These are phyloP conservation scores for Chenopodium album DNA, from an alignment of 148 eudicot species.

Conservation along the genomic window DNA sequence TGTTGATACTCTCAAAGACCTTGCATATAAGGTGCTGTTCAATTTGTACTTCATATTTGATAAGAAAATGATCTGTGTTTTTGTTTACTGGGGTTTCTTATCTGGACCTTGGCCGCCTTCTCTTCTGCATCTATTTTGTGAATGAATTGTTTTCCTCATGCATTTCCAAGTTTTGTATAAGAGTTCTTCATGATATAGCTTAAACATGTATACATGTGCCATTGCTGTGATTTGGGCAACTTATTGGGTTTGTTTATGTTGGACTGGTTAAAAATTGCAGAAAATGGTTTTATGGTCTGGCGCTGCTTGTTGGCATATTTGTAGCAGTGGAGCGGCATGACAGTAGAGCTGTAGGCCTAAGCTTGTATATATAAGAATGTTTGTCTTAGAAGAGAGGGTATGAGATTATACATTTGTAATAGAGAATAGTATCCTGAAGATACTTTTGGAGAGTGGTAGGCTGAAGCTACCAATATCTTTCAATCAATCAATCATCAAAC, in stretches of 20 bases:
- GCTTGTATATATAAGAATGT: no score
- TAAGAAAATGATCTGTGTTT: not conserved
- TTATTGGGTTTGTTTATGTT: not conserved
- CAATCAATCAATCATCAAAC: no score
- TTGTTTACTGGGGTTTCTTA: not conserved
- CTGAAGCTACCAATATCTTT: no score
- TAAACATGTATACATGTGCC: not conserved
- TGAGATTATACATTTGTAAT: no score
- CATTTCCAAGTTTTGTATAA: not conserved
- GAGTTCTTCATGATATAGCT: not conserved
- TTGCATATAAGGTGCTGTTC: conserved; percentile 62
- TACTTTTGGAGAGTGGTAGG: no score
- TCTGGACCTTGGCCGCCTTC: not conserved
- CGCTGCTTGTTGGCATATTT: not conserved
- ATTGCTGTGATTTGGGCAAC: no score
- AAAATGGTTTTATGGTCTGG: not conserved
- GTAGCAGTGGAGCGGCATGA: no score
- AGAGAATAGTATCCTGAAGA: no score
- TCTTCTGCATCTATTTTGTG: not conserved
- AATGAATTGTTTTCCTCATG: no score
- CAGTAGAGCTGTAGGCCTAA: no score
- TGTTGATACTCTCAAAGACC: conserved; percentile 76
- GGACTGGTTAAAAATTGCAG: not conserved
- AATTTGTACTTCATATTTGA: conserved; percentile 2
- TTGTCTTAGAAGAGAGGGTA: no score